These are phyloP conservation scores for Alternaria angustiovoidea DNA, from an alignment of 2,329 filamentous ascomycete genomes.

Conservation along the genomic window DNA sequence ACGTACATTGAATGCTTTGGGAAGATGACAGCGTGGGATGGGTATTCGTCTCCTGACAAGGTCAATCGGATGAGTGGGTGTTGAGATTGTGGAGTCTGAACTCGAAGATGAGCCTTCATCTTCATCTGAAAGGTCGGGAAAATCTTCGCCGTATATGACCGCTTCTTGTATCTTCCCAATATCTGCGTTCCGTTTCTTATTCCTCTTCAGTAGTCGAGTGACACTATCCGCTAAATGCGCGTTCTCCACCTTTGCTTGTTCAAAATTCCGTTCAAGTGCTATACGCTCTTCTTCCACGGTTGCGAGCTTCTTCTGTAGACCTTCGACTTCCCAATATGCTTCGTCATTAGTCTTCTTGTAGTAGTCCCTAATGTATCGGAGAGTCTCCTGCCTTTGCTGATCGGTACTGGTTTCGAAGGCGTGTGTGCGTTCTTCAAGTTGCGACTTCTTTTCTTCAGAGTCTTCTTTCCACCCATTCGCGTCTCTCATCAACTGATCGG, in stretches of 20 bases:
- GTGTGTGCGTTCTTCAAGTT: not conserved
- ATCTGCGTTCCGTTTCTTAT: not conserved
- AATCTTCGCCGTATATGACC: not conserved
- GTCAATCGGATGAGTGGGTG: not conserved
- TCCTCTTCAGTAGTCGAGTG: not conserved
- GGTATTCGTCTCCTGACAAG: not conserved
- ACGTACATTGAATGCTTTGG: not conserved
- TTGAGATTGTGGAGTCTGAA: not conserved
- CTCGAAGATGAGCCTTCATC: not conserved
- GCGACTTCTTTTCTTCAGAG: not conserved
- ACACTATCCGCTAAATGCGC: conserved; percentile 3
- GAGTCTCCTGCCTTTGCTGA: conserved; percentile 4
- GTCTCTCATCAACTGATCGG: not conserved
- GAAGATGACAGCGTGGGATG: not conserved
- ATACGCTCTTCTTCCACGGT: conserved; percentile 6
- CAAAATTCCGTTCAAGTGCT: not conserved
- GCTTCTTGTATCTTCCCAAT: conserved; percentile 1
- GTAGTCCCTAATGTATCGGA: conserved; percentile 21
- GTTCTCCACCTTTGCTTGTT: conserved; percentile 4
- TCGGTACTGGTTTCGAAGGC: conserved; percentile 7
- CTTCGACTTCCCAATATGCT: conserved; percentile 10
- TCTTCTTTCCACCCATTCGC: conserved; percentile 9
- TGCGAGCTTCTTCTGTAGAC: conserved; percentile 11
- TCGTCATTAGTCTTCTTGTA: conserved; percentile 12
- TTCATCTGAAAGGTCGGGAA: not conserved